Evolutionary conservation across 192 early-diverging fungal species (phyloP).

Genomic region (Entrophospora sp.): DNA sequence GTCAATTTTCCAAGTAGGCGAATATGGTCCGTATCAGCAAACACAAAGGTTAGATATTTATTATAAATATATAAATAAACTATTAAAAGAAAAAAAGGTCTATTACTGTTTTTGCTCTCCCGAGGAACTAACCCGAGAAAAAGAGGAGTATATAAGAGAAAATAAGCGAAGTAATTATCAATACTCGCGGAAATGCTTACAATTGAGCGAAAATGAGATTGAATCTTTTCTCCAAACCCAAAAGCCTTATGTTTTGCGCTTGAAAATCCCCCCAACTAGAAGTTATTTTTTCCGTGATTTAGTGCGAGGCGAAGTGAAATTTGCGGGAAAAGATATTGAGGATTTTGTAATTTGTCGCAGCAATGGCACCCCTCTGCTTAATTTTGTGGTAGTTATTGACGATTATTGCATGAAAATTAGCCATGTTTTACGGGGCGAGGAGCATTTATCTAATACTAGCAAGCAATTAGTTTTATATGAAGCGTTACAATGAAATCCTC

Average conservation of each 20-base stretch:
- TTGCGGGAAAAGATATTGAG: slow-evolving; percentile 65
- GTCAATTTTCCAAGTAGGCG: background rate
- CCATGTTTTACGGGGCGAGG: slow-evolving; percentile 84
- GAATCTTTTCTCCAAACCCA: slow-evolving; percentile 44
- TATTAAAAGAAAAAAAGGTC: slow-evolving; percentile 61
- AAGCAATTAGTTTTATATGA: slow-evolving; percentile 79
- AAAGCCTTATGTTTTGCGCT: slow-evolving; percentile 59
- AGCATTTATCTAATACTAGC: slow-evolving; percentile 18
- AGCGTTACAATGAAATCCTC: slow-evolving; percentile 69
- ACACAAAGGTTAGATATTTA: slow-evolving; percentile 67
- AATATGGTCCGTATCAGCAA: slow-evolving; percentile 59
- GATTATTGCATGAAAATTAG: slow-evolving; percentile 86
- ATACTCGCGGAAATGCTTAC: slow-evolving; percentile 74
- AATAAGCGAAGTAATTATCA: slow-evolving; percentile 43
- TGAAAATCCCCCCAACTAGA: slow-evolving; percentile 50
- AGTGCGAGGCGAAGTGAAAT: slow-evolving; percentile 65
- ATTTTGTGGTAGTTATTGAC: slow-evolving; percentile 88
- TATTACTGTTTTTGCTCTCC: slow-evolving; percentile 84
- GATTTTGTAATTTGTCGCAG: slow-evolving; percentile 85
- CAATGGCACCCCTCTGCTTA: slow-evolving; percentile 85
- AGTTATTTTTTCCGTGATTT: slow-evolving; percentile 52
- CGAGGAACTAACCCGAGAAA: slow-evolving; percentile 50
- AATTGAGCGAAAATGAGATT: slow-evolving; percentile 54
- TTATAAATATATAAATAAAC: slow-evolving; percentile 47
- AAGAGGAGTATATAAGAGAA: slow-evolving; percentile 37